A percentile compares a stretch with the other conserved stretches of the same genome.
These are phyloP conservation scores for Gaultheria prostrata DNA, from an alignment of 148 eudicot species.

Conservation along the genomic window DNA sequence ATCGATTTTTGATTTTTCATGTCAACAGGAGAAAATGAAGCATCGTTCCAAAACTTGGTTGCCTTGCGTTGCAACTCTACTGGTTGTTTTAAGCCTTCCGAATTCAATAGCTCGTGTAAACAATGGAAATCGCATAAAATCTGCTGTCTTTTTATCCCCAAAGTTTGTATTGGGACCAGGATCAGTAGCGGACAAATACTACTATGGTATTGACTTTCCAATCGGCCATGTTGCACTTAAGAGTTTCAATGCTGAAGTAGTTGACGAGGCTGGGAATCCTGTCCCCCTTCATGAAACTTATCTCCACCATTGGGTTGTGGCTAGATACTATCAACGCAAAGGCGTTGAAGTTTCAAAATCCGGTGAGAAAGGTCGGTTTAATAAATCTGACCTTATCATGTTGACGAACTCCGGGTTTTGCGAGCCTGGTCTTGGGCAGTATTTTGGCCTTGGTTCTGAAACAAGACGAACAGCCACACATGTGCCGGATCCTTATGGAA, in stretches of 20 bases:
- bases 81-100: slow-evolving; percentile 28
- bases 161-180: slow-evolving; percentile 65
- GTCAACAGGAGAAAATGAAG: slow-evolving; percentile 29
- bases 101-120: slow-evolving; percentile 29
- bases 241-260: slow-evolving; percentile 79
- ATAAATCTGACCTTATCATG: slow-evolving; percentile 32
- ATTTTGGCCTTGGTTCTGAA: slow-evolving; percentile 88
- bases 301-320: slow-evolving; percentile 85
- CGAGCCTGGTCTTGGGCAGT: slow-evolving; percentile 43
- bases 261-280: slow-evolving; percentile 69
- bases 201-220: slow-evolving; percentile 68
- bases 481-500: slow-evolving; percentile 84
- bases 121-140: slow-evolving; percentile 29
- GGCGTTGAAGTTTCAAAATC: slow-evolving; percentile 32
- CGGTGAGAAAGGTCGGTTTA: slow-evolving; percentile 10
- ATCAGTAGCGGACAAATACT: slow-evolving; percentile 57
- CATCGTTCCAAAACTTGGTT: slow-evolving; percentile 21
- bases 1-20: not conserved
- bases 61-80: slow-evolving; percentile 19
- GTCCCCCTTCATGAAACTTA: slow-evolving; percentile 82
- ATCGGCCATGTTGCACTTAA: slow-evolving; percentile 73
- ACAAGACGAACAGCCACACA: slow-evolving; percentile 66
- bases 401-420: slow-evolving; percentile 57
- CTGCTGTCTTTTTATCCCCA: slow-evolving; percentile 60
- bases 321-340: slow-evolving; percentile 51